Base-by-base conservation (phyloP, 768 basidiomycete species). In the Lentinus brumalis region DNA sequence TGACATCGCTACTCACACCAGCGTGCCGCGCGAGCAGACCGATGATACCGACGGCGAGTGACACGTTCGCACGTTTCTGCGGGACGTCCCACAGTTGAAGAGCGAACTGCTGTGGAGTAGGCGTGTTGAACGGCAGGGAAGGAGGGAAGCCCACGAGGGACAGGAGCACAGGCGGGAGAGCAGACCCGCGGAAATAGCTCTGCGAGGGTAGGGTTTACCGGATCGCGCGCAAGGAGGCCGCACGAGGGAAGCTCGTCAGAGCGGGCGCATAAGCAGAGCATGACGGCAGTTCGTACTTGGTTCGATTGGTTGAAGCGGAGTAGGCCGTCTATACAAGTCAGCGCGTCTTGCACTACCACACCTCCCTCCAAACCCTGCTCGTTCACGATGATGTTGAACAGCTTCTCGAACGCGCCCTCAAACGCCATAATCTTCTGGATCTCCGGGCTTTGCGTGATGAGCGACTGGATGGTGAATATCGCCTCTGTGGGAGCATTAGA, bases 351-450 rank as follows among this genome's bases (percentile, higher is more conserved):
- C 0, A 92, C 86, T 45, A 92, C 88, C 56, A 89, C 81, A 10
- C 94, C 94, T 15, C 96, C 95, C 66, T 98, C 96, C 26, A 95
- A 80, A 0, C 97, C 97, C 21, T 94, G 93, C 73, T 98, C 96
- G 62, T 85, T 82, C 9, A 84, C 82, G 62, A 98, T 84, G 50
- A 92, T 94, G 57, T 87, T 87, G 76, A 98, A 94, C 32, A 99
- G 82, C 71, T 90, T 93, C 78, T 99, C 97, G 69, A 99, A 98
- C 1, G 92, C 92, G 18, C 97, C 95, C 67, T 95, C 94, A 67
- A 99, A 99, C 0, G 96, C 94, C 47, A 98, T 85, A 32, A 98
- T 87, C 75, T 98, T 98, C 70, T 98, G 96, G 39, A 99, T 92
- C 72, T 98, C 94, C 35, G 91, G 85, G 67, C 91, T 98, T 66